Base-by-base conservation (phyloP, 148 eudicot genomes). In the Selenicereus undatus region DNA sequence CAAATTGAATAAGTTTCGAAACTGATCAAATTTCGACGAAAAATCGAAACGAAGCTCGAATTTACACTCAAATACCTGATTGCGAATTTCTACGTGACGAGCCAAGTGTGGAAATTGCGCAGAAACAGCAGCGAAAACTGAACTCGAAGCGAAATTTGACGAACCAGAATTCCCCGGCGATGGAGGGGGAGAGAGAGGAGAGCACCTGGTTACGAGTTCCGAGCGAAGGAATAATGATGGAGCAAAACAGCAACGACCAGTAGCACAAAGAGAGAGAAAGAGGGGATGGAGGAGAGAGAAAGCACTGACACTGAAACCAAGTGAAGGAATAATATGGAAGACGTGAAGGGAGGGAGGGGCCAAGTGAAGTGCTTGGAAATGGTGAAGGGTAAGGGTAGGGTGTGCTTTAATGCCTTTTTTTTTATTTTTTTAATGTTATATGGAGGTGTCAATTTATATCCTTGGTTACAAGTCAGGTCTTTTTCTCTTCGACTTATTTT, bases 341-440 rank as follows among this genome's bases (percentile, higher is more conserved):
- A 17, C 54, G 58, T 72, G 45, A 64, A 60, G 77, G 14, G 27
- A 20, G 11, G 32, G 64, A 69, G 13, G 29, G 20, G 62, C 11
- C 70, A n/a, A n/a, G n/a, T n/a, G n/a, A 54, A 60, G 62, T 60
- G 72, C 35, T 84, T 77, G 83, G 83, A 70, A 80, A 24, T 80
- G 29, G 83, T 84, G 82, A 80, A 12, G 42, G 32, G 39, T 14
- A 36, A 36, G 39, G 39, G 51, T 48, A 39, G 21, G 35, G 48
- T 52, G 50, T 39, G 18, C 75, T 24, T n/a, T n/a, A n/a, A n/a
- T n/a, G n/a, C n/a, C n/a, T n/a, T n/a, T n/a, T n/a, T n/a, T n/a
- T n/a, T n/a, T n/a, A n/a, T 3, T n/a, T 66, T 76, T 76, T n/a
- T 74, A 27, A 36, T 65, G 36, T 69, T 68, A 8, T 42, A 43